These are phyloP conservation scores for Alnus rubra DNA, from an alignment of 306 rosid species.

Conservation along the genomic window DNA sequence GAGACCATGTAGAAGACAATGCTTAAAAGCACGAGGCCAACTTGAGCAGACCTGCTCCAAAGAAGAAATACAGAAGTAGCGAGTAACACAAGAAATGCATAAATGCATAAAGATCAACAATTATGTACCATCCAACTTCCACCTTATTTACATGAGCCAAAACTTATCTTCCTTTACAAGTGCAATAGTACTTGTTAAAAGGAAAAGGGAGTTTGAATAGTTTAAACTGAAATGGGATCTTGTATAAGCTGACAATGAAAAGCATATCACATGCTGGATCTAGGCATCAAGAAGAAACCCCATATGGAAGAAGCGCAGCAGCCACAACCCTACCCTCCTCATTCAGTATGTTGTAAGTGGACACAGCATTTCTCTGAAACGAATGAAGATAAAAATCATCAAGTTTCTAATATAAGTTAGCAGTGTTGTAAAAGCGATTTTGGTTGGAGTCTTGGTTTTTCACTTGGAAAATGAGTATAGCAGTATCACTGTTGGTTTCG, in stretches of 20 bases:
- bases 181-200: not conserved
- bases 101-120: not conserved
- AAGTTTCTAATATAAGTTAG: too few species aligned
- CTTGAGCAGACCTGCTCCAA: not conserved
- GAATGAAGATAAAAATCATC: too few species aligned
- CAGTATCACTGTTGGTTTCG: not conserved
- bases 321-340: too few species aligned
- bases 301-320: constrained; percentile 80
- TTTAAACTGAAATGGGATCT: not conserved
- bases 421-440: too few species aligned
- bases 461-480: constrained; percentile 10
- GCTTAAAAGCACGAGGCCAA: not conserved
- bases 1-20: not conserved
- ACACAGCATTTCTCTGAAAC: too few species aligned
- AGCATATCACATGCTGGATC: not conserved
- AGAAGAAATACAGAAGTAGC: not conserved
- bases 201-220: not conserved
- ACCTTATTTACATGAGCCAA: not conserved
- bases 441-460: constrained; percentile 6
- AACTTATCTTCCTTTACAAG: not conserved
- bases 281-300: constrained; percentile 62
- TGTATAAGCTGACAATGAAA: not conserved
- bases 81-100: not conserved
- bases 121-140: not conserved
- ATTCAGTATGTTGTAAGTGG: too few species aligned